These are phyloP conservation scores for Leccinum uliginosum DNA, from an alignment of 768 basidiomycete species.

Conservation along the genomic window DNA sequence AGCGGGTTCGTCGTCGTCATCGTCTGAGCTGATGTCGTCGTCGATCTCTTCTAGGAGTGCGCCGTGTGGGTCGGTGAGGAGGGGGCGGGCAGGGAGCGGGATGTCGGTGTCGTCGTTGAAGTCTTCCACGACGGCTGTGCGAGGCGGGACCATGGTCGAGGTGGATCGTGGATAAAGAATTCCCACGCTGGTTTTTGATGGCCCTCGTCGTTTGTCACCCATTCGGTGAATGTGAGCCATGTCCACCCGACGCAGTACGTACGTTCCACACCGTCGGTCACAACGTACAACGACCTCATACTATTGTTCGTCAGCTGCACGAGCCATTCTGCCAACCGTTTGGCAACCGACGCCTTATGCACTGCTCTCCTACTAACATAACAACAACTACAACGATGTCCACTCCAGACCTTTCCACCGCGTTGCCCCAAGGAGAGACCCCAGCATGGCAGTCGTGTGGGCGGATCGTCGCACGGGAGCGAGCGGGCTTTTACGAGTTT, in stretches of 20 bases:
- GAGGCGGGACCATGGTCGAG: conserved; percentile 66
- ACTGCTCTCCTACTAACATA: conserved; percentile 51
- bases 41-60: conserved; percentile 75
- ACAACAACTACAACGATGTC: conserved; percentile 17
- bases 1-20: conserved; percentile 24
- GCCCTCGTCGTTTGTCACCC: conserved; percentile 41
- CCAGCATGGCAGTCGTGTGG: conserved; percentile 94
- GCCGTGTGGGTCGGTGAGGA: conserved; percentile 65
- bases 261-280: conserved; percentile 22
- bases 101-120: conserved; percentile 96
- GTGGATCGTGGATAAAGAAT: conserved; percentile 5
- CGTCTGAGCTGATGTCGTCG: conserved; percentile 42
- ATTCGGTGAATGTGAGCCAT: conserved; percentile 57
- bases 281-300: conserved; percentile 3
- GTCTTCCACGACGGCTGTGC: conserved; percentile 65
- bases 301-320: conserved; percentile 52
- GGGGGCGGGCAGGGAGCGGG: conserved; percentile 63
- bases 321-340: conserved; percentile 96
- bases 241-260: conserved; percentile 59
- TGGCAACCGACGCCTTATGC: conserved; percentile 86
- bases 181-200: conserved; percentile 26
- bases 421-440: conserved; percentile 43
- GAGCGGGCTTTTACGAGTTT: conserved; percentile 89
- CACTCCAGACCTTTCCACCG: conserved; percentile 10
- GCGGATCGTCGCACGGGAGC: conserved; percentile 73